Conservation (phyloP, 2,329 filamentous ascomycete genomes). For the Byssochlamys sp. region DNA sequence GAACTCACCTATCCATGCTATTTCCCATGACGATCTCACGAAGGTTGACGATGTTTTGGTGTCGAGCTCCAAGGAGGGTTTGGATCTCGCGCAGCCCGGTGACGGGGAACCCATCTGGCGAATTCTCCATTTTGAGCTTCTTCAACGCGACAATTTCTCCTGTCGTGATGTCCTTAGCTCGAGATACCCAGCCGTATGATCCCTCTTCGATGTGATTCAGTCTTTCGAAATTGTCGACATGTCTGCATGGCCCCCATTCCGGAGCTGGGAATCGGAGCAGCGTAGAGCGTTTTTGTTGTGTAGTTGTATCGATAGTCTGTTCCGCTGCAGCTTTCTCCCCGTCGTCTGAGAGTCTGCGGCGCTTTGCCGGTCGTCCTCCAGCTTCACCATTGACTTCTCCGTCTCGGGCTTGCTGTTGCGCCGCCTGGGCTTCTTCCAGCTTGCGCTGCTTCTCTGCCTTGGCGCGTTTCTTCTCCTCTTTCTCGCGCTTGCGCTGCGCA, state of each 20-base stretch:
- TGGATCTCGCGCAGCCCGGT: slow-evolving; percentile 91
- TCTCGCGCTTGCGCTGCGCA: slow-evolving; percentile 65
- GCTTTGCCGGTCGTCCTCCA: slow-evolving; percentile 46
- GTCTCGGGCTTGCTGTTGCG: slow-evolving; percentile 7
- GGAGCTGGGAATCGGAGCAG: slow-evolving; percentile 63
- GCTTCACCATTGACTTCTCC: slow-evolving; percentile 17
- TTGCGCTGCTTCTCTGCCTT: slow-evolving; percentile 73
- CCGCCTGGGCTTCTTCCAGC: slow-evolving; percentile 41
- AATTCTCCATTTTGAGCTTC: slow-evolving; percentile 76
- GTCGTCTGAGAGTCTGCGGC: slow-evolving; percentile 52
- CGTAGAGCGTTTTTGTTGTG: slow-evolving; percentile 35
- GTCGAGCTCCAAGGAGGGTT: slow-evolving; percentile 68
- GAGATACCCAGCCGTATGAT: slow-evolving; percentile 86
- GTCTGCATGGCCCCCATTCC: slow-evolving; percentile 61
- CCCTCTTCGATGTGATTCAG: slow-evolving; percentile 97
- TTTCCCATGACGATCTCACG: slow-evolving; percentile 76
- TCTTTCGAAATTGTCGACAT: slow-evolving; percentile 79
- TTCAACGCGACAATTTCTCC: slow-evolving; percentile 83
- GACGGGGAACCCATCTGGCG: slow-evolving; percentile 75
- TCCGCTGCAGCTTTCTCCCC: slow-evolving; percentile 15
- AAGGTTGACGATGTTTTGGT: slow-evolving; percentile 73
- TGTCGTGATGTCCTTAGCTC: slow-evolving; percentile 64
- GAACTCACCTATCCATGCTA: slow-evolving; percentile 47
- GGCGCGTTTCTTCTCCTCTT: slow-evolving; percentile 75
- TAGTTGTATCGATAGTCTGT: slow-evolving; percentile 5